Evolutionary conservation across 306 rosid species (phyloP).

Genomic region (Morella rubra): DNA sequence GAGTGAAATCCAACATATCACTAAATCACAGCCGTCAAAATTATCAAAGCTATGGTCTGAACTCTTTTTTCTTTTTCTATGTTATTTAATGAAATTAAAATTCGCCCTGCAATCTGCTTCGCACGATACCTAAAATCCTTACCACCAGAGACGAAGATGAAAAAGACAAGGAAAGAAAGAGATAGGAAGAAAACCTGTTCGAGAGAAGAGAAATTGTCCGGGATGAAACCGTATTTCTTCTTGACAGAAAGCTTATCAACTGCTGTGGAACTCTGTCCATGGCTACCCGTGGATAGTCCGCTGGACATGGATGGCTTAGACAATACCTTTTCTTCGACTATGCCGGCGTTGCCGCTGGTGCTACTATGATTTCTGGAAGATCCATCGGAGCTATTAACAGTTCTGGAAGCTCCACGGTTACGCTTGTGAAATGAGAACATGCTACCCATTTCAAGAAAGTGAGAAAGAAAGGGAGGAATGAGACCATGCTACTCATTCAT

Average conservation of each 20-base stretch:
- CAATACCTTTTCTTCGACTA: background rate
- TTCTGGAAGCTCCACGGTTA: background rate
- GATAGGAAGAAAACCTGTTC: constrained; percentile 48
- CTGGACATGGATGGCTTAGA: background rate
- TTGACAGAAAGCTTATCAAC: constrained; percentile 24
- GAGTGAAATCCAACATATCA: too few relatives aligned
- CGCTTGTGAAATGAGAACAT: constrained; percentile 17
- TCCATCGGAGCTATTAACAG: background rate
- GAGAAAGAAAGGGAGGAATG: background rate
- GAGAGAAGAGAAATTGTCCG: constrained; percentile 57
- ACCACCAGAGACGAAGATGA: too few relatives aligned
- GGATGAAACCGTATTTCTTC: constrained; percentile 57
- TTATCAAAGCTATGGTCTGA: too few relatives aligned
- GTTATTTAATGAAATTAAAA: too few relatives aligned
- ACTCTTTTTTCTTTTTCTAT: too few relatives aligned
- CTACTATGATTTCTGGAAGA: background rate
- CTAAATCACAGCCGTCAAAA: too few relatives aligned
- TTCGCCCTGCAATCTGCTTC: too few relatives aligned
- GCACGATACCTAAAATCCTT: too few relatives aligned
- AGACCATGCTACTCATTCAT: constrained; percentile 48
- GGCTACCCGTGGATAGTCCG: background rate
- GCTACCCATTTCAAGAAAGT: constrained; percentile 44
- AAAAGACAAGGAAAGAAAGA: background rate
- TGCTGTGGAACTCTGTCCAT: background rate
- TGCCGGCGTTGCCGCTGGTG: background rate